Percentiles rank a stretch among this genome's conserved stretches.
These are phyloP conservation scores for Pyrenula aspistea DNA, from an alignment of 495 filamentous ascomycete species.

Conservation along the genomic window DNA sequence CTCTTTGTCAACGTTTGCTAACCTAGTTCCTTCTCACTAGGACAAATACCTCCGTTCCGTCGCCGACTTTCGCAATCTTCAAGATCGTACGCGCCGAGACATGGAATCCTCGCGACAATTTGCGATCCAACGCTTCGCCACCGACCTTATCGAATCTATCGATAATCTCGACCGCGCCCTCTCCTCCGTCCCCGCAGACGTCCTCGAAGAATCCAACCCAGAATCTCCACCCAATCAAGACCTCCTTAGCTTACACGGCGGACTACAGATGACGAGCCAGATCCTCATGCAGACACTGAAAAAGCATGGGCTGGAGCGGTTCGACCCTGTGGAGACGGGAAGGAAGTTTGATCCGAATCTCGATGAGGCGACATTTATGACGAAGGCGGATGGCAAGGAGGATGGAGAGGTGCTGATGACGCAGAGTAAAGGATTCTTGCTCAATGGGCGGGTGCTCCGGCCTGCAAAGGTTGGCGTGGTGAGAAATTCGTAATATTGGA, in stretches of 20 bases:
- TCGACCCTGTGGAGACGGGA: slow-evolving; percentile 58
- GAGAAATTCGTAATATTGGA: slow-evolving; percentile 42
- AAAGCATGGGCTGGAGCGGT: slow-evolving; percentile 89
- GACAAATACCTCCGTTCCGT: slow-evolving; percentile 87
- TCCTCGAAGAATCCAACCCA: slow-evolving; percentile 37
- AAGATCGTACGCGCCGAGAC: slow-evolving; percentile 87
- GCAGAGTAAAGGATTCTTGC: slow-evolving; percentile 86
- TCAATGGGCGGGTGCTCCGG: slow-evolving; percentile 83
- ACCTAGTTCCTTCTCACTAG: slow-evolving; percentile 30
- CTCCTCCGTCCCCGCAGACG: slow-evolving; percentile 59
- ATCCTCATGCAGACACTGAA: slow-evolving; percentile 80
- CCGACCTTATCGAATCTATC: slow-evolving; percentile 84
- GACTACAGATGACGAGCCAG: slow-evolving; percentile 85
- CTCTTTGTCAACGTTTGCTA: no score
- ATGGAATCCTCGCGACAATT: slow-evolving; percentile 78
- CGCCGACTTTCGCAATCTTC: slow-evolving; percentile 94
- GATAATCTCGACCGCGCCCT: slow-evolving; percentile 96
- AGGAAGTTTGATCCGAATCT: slow-evolving; percentile 85
- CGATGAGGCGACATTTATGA: slow-evolving; percentile 93
- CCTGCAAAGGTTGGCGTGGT: slow-evolving; percentile 94
- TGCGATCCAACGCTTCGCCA: slow-evolving; percentile 87
- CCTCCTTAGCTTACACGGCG: slow-evolving; percentile 69
- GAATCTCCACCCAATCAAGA: slow-evolving; percentile 40
- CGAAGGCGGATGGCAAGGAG: slow-evolving; percentile 70
- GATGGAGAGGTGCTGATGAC: slow-evolving; percentile 82